These are phyloP conservation scores for Plantago lanceolata DNA, from an alignment of 305 asterid genomes.

Conservation along the genomic window DNA sequence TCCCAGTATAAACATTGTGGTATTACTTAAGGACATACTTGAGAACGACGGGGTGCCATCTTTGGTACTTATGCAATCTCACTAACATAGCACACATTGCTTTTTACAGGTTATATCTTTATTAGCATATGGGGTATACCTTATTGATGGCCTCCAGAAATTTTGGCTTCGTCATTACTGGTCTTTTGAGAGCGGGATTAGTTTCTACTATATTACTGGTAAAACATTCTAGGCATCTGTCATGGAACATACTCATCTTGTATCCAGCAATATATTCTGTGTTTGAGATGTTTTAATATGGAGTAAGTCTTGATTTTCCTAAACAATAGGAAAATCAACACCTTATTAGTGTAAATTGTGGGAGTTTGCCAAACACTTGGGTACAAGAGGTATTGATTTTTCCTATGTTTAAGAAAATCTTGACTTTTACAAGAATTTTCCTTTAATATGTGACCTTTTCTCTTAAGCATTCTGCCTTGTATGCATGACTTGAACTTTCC, in stretches of 20 bases:
- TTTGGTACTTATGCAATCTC: conserved; percentile 3
- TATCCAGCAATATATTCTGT: not conserved
- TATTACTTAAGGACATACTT: conserved; percentile 1
- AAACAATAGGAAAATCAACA: no score
- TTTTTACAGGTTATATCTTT: conserved; percentile 60
- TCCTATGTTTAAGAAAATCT: no score
- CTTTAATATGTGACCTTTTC: not conserved
- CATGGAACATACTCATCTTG: not conserved
- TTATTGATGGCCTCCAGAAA: conserved; percentile 59
- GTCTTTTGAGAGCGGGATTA: conserved; percentile 67
- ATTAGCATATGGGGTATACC: conserved; percentile 64
- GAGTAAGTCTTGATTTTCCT: no score
- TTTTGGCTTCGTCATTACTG: conserved; percentile 73
- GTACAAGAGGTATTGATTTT: no score
- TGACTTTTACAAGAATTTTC: no score
- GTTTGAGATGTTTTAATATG: no score
- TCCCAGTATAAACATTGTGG: not conserved
- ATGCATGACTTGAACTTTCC: not conserved
- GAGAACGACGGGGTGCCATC: not conserved
- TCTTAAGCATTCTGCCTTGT: not conserved
- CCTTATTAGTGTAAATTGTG: no score
- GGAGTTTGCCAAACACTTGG: no score
- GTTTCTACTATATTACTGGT: conserved; percentile 93
- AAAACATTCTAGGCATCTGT: conserved; percentile 19
- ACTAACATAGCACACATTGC: conserved; percentile 22